Conservation (phyloP, 139 green algal species). For the Micractinium sp. region DNA sequence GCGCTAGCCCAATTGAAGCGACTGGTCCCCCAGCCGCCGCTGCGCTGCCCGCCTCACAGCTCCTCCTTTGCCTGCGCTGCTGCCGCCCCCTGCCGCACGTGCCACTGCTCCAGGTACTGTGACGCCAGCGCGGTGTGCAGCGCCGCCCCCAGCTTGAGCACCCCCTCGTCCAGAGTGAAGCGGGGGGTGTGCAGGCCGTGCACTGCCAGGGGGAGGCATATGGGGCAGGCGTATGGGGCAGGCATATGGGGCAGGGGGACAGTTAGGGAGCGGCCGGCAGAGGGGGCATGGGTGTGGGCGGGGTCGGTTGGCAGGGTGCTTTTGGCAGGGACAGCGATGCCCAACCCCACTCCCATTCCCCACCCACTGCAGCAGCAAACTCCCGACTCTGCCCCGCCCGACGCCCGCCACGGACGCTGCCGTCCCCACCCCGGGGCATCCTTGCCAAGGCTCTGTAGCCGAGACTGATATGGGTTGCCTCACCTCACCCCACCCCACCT, state of each 20-base stretch:
- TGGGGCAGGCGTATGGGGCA: background rate
- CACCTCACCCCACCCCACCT: too few species aligned
- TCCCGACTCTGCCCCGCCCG: too few species aligned
- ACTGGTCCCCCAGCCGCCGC: background rate
- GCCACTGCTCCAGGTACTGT: slow-evolving; percentile 27
- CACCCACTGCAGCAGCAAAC: background rate
- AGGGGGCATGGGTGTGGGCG: background rate
- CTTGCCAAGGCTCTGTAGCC: too few species aligned
- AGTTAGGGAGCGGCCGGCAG: background rate
- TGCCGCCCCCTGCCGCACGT: background rate
- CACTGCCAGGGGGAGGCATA: background rate
- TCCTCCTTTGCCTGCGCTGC: slow-evolving; percentile 2
- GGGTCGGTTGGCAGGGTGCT: too few species aligned
- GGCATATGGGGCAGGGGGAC: background rate
- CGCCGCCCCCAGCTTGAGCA: slow-evolving; percentile 75
- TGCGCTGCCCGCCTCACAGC: background rate
- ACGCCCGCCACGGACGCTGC: too few species aligned
- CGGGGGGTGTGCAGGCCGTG: slow-evolving; percentile 77
- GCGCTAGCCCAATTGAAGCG: too few species aligned
- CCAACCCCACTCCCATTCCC: background rate
- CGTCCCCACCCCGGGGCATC: too few species aligned
- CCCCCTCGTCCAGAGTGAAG: slow-evolving; percentile 83
- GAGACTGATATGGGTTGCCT: too few species aligned
- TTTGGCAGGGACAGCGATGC: background rate
- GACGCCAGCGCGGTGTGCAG: slow-evolving; percentile 76